phyloP scores from a whole-genome alignment of 495 filamentous ascomycete genomes.

The Penicillium ucsense region DNA sequence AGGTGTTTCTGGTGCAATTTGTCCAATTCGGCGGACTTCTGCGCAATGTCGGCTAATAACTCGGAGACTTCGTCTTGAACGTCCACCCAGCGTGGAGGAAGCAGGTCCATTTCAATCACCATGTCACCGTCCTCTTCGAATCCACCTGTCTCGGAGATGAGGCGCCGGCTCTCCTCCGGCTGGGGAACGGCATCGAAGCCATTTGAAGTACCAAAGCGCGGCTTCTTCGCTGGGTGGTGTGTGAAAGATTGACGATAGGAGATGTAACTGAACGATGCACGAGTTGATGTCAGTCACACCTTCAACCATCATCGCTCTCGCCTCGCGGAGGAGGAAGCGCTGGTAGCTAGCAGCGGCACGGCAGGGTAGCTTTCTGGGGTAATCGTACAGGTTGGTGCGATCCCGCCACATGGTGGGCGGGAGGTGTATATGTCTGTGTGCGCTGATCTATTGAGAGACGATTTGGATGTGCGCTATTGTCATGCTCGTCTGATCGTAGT shows the following conservation, averaged over 20 bases:
- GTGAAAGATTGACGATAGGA: conserved; percentile 98
- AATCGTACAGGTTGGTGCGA: conserved; percentile 82
- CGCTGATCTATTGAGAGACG: conserved; percentile 7
- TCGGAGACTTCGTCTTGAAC: conserved; percentile 89
- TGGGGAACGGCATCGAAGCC: conserved; percentile 57
- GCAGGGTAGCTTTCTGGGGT: background rate
- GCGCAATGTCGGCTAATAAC: conserved; percentile 66
- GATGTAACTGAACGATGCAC: conserved; percentile 59
- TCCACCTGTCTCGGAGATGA: conserved; percentile 63
- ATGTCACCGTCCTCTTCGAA: conserved; percentile 86
- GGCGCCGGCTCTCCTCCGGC: conserved; percentile 71
- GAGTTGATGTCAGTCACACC: no score
- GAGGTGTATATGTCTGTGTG: conserved; percentile 4
- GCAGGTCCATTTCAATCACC: conserved; percentile 95
- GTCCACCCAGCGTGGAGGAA: conserved; percentile 93
- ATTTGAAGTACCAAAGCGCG: conserved; percentile 59
- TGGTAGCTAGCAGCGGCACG: background rate
- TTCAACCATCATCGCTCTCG: no score
- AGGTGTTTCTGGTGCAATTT: conserved; percentile 95
- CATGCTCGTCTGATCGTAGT: conserved; percentile 6
- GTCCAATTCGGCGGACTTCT: conserved; percentile 74
- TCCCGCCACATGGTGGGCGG: conserved; percentile 82
- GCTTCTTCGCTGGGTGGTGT: conserved; percentile 84
- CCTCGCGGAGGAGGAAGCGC: background rate
- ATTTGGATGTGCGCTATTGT: conserved; percentile 1